Evolutionary conservation across 495 filamentous ascomycete species (phyloP).

Genomic region (Aspergillus ellipticus): DNA sequence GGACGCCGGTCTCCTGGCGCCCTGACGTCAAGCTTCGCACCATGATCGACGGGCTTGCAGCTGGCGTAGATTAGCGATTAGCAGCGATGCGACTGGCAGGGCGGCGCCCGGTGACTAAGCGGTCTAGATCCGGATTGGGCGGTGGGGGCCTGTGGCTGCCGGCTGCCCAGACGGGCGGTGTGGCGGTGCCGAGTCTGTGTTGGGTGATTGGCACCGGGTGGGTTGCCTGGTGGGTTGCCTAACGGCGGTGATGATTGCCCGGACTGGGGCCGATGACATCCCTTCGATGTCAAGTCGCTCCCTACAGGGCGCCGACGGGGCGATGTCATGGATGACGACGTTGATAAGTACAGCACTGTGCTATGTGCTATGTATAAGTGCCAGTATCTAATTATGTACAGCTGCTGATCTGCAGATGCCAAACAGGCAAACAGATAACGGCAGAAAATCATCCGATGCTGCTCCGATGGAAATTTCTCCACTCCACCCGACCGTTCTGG

Average conservation of each 20-base stretch:
- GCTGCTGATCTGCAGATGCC: too few species aligned
- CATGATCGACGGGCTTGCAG: constrained; percentile 3
- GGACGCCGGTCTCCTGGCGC: not conserved
- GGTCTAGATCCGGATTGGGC: not conserved
- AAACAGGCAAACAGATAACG: too few species aligned
- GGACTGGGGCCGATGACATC: not conserved
- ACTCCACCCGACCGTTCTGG: not conserved
- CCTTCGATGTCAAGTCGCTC: not conserved
- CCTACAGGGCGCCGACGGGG: too few species aligned
- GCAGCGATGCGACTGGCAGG: not conserved
- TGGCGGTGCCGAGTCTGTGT: too few species aligned
- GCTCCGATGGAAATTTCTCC: not conserved
- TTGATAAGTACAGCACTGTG: too few species aligned
- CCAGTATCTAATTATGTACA: too few species aligned
- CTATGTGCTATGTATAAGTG: too few species aligned
- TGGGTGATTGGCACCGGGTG: too few species aligned
- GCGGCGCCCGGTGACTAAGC: not conserved
- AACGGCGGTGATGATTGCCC: too few species aligned
- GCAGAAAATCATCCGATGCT: not conserved
- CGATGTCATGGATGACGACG: too few species aligned
- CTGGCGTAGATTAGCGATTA: not conserved
- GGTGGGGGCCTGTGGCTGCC: too few species aligned
- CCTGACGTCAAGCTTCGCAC: not conserved
- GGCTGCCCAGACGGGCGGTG: not conserved
- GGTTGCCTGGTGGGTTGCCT: not conserved